Percentiles rank a stretch among this genome's conserved stretches.
Conservation (phyloP, 75 land plant genomes). For the Isoetes taiwanensis region DNA sequence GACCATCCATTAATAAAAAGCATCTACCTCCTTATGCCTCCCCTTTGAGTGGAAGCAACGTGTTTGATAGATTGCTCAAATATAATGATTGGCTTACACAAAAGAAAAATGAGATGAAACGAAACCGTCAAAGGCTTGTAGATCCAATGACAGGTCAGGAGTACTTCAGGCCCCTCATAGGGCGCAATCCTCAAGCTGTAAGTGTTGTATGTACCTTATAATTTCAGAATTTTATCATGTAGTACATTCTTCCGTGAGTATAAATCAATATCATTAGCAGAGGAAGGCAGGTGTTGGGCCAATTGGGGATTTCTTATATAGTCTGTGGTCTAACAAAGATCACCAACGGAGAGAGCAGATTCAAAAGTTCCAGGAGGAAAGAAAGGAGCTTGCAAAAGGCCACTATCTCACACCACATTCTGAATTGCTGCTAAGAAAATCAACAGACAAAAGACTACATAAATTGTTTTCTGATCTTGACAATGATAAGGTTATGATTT, state of each 20-base stretch:
- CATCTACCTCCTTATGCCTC: conserved; percentile 7
- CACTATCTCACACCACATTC: conserved; percentile 24
- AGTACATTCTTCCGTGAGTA: too few species aligned
- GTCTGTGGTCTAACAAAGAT: conserved; percentile 16
- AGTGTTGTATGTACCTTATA: too few species aligned
- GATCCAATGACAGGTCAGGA: conserved; percentile 27
- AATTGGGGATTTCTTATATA: conserved; percentile 28
- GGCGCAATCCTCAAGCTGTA: conserved; percentile 26
- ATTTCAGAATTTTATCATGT: too few species aligned
- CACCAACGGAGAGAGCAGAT: conserved; percentile 9
- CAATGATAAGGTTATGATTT: conserved; percentile 15
- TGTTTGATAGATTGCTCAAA: conserved; percentile 22
- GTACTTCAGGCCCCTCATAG: conserved; percentile 24
- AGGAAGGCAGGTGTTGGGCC: conserved; percentile 20
- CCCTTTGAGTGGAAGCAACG: conserved; percentile 10
- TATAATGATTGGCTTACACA: conserved; percentile 24
- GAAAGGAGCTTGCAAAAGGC: conserved; percentile 19
- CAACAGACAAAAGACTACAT: conserved; percentile 12
- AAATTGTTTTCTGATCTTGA: conserved; percentile 24
- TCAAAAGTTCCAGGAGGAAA: conserved; percentile 9
- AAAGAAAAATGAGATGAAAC: conserved; percentile 18
- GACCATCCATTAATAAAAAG: conserved; percentile 19
- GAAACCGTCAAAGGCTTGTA: conserved; percentile 10
- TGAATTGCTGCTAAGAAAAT: conserved; percentile 14
- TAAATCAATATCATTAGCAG: conserved; percentile 9